These are phyloP conservation scores for Phytophthora quininea DNA, from an alignment of 352 stramenopile species.

Conservation along the genomic window DNA sequence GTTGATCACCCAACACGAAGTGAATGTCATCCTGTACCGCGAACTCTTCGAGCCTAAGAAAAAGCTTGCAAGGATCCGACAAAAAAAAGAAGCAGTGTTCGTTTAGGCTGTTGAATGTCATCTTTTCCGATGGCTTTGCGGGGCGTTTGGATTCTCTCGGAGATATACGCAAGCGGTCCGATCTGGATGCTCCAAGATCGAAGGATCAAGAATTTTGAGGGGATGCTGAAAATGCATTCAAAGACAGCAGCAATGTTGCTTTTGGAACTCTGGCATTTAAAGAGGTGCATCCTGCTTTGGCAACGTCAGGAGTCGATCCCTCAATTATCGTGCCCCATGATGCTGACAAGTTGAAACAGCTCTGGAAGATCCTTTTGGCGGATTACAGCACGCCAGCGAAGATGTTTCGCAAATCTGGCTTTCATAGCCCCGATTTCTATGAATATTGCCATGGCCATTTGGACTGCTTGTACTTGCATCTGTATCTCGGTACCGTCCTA, in stretches of 20 bases:
- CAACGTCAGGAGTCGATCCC: not conserved
- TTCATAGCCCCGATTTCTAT: not conserved
- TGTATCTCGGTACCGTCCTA: not conserved
- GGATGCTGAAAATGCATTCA: not conserved
- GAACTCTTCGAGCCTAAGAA: not conserved
- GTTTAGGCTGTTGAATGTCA: not conserved
- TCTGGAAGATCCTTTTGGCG: not conserved
- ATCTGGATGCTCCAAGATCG: not conserved
- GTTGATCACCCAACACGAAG: not conserved
- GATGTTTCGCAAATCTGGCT: not conserved
- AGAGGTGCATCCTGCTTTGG: not conserved
- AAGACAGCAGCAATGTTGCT: not conserved
- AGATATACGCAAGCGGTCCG: not conserved
- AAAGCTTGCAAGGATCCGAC: not conserved
- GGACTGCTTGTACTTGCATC: not conserved
- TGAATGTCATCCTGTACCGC: not conserved
- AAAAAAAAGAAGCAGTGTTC: not conserved
- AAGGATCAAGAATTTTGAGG: not conserved
- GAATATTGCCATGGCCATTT: not conserved
- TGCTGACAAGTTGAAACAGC: not conserved
- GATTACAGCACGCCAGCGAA: not conserved
- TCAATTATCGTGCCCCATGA: not conserved
- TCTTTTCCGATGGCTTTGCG: not conserved
- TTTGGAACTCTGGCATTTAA: not conserved
- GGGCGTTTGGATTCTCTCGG: not conserved